Conservation (phyloP, 176 grass and related monocot species). For the Oryza australiensis region DNA sequence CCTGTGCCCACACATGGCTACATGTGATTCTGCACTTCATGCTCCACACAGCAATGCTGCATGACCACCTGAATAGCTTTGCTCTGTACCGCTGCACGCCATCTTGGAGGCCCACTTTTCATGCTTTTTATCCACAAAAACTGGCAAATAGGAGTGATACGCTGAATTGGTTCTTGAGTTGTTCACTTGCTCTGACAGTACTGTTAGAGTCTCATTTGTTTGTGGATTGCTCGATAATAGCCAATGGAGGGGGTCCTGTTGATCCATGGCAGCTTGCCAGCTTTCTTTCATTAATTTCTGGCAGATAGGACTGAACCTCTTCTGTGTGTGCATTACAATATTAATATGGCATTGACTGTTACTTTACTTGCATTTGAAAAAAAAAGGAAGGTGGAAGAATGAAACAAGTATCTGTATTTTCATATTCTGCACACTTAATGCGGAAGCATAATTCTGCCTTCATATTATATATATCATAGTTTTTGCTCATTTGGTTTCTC, state of each 20-base stretch:
- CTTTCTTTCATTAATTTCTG: background rate
- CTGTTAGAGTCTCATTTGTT: background rate
- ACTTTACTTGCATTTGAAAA: background rate
- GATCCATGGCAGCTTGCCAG: background rate
- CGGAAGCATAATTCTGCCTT: background rate
- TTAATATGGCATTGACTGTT: background rate
- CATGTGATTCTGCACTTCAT: background rate
- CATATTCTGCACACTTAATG: background rate
- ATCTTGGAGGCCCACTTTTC: background rate
- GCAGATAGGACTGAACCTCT: background rate
- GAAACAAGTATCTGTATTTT: background rate
- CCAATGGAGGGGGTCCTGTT: background rate
- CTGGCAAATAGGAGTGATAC: background rate
- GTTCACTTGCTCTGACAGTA: background rate
- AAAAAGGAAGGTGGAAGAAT: background rate
- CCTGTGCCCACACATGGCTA: background rate
- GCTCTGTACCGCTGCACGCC: background rate
- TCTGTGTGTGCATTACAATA: background rate
- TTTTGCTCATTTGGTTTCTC: background rate
- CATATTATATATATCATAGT: background rate
- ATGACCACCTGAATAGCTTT: background rate
- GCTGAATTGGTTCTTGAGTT: background rate
- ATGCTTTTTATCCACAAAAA: background rate
- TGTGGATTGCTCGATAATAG: background rate
- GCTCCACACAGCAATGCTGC: background rate